These are phyloP conservation scores for Cercospora sesami DNA, from an alignment of 2,329 filamentous ascomycete species.

Conservation along the genomic window DNA sequence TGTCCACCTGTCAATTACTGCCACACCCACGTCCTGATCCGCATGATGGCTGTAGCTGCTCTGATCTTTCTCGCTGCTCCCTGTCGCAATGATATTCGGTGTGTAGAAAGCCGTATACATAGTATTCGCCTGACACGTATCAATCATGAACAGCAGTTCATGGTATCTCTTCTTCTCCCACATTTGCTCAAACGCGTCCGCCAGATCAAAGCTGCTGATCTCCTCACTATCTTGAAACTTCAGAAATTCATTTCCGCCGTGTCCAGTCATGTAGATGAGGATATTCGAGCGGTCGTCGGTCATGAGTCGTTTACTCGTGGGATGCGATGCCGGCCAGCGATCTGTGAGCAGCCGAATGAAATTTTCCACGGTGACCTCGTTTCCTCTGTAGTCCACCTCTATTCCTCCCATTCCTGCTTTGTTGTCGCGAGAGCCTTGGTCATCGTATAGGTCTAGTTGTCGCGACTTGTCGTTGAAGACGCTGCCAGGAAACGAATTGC, in stretches of 20 bases:
- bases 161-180: constrained; percentile 99
- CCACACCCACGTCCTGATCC: constrained; percentile 95
- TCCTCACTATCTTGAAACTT: constrained; percentile 99
- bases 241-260: constrained; percentile 94
- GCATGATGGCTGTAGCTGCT: constrained; percentile 97
- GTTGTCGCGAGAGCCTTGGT: constrained; percentile 46
- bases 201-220: constrained; percentile 92
- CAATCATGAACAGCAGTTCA: constrained; percentile 99
- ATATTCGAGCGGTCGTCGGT: constrained; percentile 97
- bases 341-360: constrained; percentile 96
- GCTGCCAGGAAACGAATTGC: constrained; percentile 94
- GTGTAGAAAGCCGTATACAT: constrained; percentile 99
- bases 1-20: constrained; percentile 98
- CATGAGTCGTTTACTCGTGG: constrained; percentile 85
- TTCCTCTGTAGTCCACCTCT: constrained; percentile 96
- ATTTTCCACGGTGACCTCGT: constrained; percentile 98
- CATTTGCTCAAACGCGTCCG: constrained; percentile 98
- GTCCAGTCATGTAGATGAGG: constrained; percentile 97
- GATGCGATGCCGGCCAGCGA: constrained; percentile 90
- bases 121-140: constrained; percentile 98
- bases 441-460: constrained; percentile 91
- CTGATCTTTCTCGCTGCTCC: constrained; percentile 93
- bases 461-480: constrained; percentile 98
- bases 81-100: constrained; percentile 95
- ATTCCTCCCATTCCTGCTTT: constrained; percentile 54